Evolutionary conservation across 495 filamentous ascomycete genomes (phyloP), one percentile per base, ranked within the genome.

Genomic region (Trichoderma orchidacearum): DNA sequence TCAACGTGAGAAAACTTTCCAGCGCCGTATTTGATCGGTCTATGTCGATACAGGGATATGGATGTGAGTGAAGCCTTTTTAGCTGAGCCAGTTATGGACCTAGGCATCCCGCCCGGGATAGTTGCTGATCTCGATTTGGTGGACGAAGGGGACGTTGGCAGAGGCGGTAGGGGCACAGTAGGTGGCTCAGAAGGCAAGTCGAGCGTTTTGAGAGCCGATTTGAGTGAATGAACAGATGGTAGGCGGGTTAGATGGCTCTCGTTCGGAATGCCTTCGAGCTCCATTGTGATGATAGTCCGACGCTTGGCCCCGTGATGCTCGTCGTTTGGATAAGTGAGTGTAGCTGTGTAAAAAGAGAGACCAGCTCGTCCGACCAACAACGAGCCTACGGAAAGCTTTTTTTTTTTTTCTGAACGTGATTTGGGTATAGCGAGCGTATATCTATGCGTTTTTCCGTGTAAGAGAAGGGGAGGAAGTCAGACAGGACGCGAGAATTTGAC

Each of bases 1-100:
- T 77, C 75, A 15, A 76, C 62, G 25, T 61, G 61, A 11, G 66
- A 63, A 45, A 69, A 59, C 51, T 70, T 77, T 6, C 75, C 74
- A 23, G 32, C 66, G 7, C 66, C 74, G 30, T 73, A 78, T 59
- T 77, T 79, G 57, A 72, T 70, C 11, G 66, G 41, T n/a, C 27
- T 48, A 48, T 48, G 21, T 0, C 18, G 41, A 23, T 23, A 23
- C 6, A 23, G 27, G 17, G 41, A 23, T 25, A 48, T 23, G 3
- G 41, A 48, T 5, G 41, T 48, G n/a, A 48, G n/a, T 6, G 41
- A 48, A 11, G 41, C 18, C 21, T 48, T 48, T 41, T 63, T 72
- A 9, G 66, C 66, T 27, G 67, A 72, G 12, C 62, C 59, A 1
- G 67, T 63, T 15, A 65, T 64, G 6, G 62, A 64, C 41, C 62